Evolutionary conservation across 352 stramenopile genomes (phyloP).

Genomic region (Globisporangium nagaii): DNA sequence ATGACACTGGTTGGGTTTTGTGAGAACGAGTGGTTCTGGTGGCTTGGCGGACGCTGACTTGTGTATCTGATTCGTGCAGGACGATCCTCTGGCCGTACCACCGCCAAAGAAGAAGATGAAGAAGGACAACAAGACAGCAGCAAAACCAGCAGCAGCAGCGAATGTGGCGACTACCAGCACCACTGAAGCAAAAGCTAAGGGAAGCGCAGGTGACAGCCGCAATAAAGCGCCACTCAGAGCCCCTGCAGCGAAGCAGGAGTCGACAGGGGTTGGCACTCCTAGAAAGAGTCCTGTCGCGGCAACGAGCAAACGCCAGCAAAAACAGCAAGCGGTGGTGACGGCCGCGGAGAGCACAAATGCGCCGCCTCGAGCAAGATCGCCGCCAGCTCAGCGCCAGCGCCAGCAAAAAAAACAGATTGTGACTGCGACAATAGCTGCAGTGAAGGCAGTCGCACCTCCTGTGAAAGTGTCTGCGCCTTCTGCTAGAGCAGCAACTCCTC

Average conservation of each 20-base stretch:
- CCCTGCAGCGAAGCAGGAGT: not conserved
- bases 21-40: too few relatives aligned
- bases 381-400: not conserved
- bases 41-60: not conserved
- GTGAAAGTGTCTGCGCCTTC: too few relatives aligned
- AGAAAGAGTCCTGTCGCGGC: not conserved
- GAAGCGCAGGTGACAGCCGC: not conserved
- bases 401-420: not conserved
- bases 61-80: not conserved
- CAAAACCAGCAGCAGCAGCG: not conserved
- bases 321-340: too few relatives aligned
- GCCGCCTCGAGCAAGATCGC: not conserved
- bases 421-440: not conserved
- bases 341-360: not conserved
- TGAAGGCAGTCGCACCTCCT: not conserved
- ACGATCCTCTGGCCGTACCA: not conserved
- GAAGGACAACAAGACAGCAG: constrained; percentile 3
- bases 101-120: not conserved
- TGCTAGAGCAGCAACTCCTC: not conserved
- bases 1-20: not conserved
- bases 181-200: not conserved
- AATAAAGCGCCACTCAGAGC: not conserved
- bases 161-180: too few relatives aligned
- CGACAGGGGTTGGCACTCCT: not conserved
- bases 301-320: not conserved